A percentile compares a stretch with the other conserved stretches of the same genome.
phyloP scores from a whole-genome alignment of 352 stramenopile species.

The Pythium vanterpoolii region DNA sequence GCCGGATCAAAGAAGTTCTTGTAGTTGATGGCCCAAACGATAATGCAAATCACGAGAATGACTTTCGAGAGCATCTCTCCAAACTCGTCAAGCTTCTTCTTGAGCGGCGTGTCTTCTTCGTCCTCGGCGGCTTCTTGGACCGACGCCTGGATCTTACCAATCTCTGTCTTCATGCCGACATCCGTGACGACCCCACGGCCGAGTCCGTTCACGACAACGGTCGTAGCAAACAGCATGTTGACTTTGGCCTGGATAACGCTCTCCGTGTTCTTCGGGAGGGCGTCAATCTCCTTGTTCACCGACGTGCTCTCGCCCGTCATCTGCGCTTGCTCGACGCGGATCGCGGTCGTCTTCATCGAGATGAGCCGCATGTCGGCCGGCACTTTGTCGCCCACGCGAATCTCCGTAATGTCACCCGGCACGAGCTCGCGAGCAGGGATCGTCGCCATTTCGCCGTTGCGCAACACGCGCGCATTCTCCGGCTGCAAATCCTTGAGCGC shows the following conservation, averaged over 20 bases:
- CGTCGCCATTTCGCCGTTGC: slow-evolving; percentile 81
- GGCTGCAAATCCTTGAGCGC: slow-evolving; percentile 96
- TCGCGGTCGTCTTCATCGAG: slow-evolving; percentile 92
- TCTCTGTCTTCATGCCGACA: slow-evolving; percentile 98
- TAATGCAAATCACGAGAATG: slow-evolving; percentile 97
- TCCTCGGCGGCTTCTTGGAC: slow-evolving; percentile 92
- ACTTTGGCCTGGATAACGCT: slow-evolving; percentile 89
- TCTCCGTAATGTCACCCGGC: slow-evolving; percentile 95
- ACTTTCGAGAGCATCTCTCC: slow-evolving; percentile 94
- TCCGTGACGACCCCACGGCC: slow-evolving; percentile 92
- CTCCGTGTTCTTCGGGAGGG: slow-evolving; percentile 59
- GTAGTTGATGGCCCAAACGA: slow-evolving; percentile 97
- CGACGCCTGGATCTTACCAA: slow-evolving; percentile 96
- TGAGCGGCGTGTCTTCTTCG: slow-evolving; percentile 95
- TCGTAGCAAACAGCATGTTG: slow-evolving; percentile 98
- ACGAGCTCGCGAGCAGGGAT: slow-evolving; percentile 91
- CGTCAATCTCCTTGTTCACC: slow-evolving; percentile 91
- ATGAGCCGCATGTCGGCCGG: slow-evolving; percentile 96
- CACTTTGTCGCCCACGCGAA: slow-evolving; percentile 97
- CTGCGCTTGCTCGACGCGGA: slow-evolving; percentile 94
- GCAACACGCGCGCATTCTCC: slow-evolving; percentile 86
- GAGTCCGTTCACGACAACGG: slow-evolving; percentile 95
- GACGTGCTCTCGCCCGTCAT: slow-evolving; percentile 96
- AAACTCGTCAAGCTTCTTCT: slow-evolving; percentile 99
- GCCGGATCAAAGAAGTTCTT: slow-evolving; percentile 94